Conservation (phyloP, 768 basidiomycete species). For the Rhodosporidiobolus odoratus region DNA sequence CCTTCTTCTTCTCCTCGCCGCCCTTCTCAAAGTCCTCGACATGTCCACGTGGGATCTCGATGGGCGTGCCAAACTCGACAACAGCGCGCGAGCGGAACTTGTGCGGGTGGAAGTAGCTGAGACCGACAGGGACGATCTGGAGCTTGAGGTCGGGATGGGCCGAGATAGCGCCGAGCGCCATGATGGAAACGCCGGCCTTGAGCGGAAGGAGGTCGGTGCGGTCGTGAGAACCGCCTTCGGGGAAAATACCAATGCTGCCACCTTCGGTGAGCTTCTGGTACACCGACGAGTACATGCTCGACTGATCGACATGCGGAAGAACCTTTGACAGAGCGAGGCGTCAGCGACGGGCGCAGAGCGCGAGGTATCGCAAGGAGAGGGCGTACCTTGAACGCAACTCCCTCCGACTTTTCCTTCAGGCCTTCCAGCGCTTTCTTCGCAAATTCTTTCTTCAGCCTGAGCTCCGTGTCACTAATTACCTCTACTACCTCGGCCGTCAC, state of each 20-base stretch:
- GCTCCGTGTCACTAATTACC: slow-evolving; percentile 78
- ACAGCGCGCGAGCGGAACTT: slow-evolving; percentile 94
- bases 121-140: slow-evolving; percentile 71
- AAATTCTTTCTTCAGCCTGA: slow-evolving; percentile 81
- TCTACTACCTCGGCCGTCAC: slow-evolving; percentile 76
- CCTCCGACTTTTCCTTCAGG: slow-evolving; percentile 57
- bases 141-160: slow-evolving; percentile 77
- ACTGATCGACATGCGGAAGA: slow-evolving; percentile 85
- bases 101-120: slow-evolving; percentile 65
- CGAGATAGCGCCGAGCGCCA: slow-evolving; percentile 97
- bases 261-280: slow-evolving; percentile 79
- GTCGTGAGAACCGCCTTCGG: slow-evolving; percentile 98
- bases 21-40: slow-evolving; percentile 88
- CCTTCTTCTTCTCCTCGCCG: slow-evolving; percentile 79
- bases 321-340: slow-evolving; percentile 43
- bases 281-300: slow-evolving; percentile 88
- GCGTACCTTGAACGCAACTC: slow-evolving; percentile 49
- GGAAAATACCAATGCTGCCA: slow-evolving; percentile 93
- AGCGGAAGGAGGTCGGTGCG: slow-evolving; percentile 91
- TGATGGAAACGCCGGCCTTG: slow-evolving; percentile 94
- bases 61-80: slow-evolving; percentile 86
- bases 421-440: slow-evolving; percentile 74
- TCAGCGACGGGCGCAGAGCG: too few species aligned
- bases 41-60: slow-evolving; percentile 83
- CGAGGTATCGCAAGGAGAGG: background rate